These are phyloP conservation scores for Lepidium didymum DNA, from an alignment of 345 rosid species.

Conservation along the genomic window DNA sequence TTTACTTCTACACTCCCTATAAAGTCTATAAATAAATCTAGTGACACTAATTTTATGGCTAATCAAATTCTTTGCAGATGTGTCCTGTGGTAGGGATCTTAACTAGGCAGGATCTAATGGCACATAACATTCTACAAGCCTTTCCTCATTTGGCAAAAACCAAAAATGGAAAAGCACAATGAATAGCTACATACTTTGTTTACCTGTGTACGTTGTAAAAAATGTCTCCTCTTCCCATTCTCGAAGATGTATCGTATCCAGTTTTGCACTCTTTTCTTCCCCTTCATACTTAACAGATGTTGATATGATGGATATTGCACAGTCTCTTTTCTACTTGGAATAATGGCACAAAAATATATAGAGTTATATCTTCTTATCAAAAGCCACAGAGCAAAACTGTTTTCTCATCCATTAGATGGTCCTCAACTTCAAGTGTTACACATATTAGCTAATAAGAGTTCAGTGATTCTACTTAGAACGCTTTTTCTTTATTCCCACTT, in stretches of 20 bases:
- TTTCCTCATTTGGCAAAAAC: slow-evolving; percentile 60
- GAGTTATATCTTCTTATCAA: background rate
- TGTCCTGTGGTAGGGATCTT: slow-evolving; percentile 66
- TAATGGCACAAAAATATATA: background rate
- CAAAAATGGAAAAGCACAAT: slow-evolving; percentile 34
- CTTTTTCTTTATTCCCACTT: slow-evolving; percentile 39
- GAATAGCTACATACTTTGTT: background rate
- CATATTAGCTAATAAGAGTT: background rate
- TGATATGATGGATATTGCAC: slow-evolving; percentile 3
- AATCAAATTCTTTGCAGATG: slow-evolving; percentile 34
- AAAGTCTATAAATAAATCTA: background rate
- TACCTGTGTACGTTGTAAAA: slow-evolving; percentile 12
- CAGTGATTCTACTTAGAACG: slow-evolving; percentile 15
- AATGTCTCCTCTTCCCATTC: slow-evolving; percentile 16
- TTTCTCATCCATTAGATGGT: slow-evolving; percentile 3
- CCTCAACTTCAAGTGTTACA: background rate
- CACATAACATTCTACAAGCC: slow-evolving; percentile 58
- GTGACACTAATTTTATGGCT: background rate
- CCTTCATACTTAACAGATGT: slow-evolving; percentile 17
- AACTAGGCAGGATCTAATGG: slow-evolving; percentile 80
- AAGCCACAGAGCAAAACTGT: slow-evolving; percentile 22
- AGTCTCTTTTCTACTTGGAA: background rate
- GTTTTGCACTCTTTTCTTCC: slow-evolving; percentile 31
- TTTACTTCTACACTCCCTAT: background rate
- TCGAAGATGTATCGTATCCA: slow-evolving; percentile 22